Evolutionary conservation across 441 rosid genomes (phyloP).

Genomic region (Gossypium trilobum): DNA sequence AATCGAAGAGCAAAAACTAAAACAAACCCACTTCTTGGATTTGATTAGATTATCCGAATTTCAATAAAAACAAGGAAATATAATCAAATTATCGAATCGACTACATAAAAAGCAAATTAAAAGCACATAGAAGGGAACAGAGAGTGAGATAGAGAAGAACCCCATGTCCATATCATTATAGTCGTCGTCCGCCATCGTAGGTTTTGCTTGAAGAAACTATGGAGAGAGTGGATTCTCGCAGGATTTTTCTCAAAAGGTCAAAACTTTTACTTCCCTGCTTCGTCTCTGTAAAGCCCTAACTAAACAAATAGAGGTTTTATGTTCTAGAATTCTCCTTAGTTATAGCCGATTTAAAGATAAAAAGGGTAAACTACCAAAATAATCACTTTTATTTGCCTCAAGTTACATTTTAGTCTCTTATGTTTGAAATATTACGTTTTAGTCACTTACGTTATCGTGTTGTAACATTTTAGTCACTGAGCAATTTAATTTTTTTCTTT

Average conservation of each 20-base stretch:
- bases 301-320: neutral
- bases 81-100: neutral
- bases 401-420: too few relatives aligned
- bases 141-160: conserved; percentile 20
- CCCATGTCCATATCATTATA: conserved; percentile 58
- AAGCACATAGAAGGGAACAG: neutral
- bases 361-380: too few relatives aligned
- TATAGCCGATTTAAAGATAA: neutral
- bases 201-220: neutral
- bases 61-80: neutral
- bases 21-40: neutral
- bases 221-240: neutral
- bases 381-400: too few relatives aligned
- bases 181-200: conserved; percentile 70
- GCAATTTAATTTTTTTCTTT: too few relatives aligned
- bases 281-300: neutral
- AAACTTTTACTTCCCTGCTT: neutral
- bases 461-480: too few relatives aligned
- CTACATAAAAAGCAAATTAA: neutral
- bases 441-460: too few relatives aligned
- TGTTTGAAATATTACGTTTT: too few relatives aligned
- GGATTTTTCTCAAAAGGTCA: neutral
- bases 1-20: neutral
- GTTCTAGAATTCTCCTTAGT: neutral
- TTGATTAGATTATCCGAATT: neutral